Percentiles rank a stretch among this genome's conserved stretches.
Conservation (phyloP, 129 eudicot genomes). For the Flaveria robusta region DNA sequence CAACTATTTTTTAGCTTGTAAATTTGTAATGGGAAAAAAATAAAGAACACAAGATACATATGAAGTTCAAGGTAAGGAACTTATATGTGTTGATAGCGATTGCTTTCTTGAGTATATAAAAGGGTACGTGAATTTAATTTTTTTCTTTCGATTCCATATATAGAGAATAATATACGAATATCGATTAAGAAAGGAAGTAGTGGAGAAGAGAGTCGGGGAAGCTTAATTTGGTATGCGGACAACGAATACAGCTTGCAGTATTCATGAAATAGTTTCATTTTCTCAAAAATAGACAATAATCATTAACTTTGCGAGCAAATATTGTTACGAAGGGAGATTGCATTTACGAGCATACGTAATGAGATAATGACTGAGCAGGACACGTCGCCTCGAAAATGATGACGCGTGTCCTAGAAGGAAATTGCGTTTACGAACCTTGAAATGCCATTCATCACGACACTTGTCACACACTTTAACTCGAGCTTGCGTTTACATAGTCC, state of each 20-base stretch:
- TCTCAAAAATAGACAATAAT: constrained; percentile 24
- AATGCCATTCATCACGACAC: constrained; percentile 1
- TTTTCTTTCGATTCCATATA: constrained; percentile 15
- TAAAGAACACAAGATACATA: constrained; percentile 8
- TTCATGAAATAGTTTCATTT: constrained; percentile 28
- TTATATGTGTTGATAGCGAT: constrained; percentile 15
- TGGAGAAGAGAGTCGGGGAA: constrained; percentile 31
- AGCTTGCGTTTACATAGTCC: background rate
- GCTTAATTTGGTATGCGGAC: constrained; percentile 43
- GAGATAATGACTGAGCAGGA: constrained; percentile 17
- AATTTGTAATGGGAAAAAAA: constrained; percentile 17
- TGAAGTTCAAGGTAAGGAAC: background rate
- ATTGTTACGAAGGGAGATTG: constrained; percentile 31
- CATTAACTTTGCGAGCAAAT: constrained; percentile 28
- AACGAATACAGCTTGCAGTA: constrained; percentile 42
- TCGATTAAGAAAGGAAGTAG: constrained; percentile 22
- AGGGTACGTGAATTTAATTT: constrained; percentile 30
- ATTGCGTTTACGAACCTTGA: constrained; percentile 15
- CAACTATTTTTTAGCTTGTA: background rate
- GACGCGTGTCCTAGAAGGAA: constrained; percentile 32
- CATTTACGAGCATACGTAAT: constrained; percentile 26
- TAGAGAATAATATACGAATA: constrained; percentile 26
- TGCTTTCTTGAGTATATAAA: constrained; percentile 24
- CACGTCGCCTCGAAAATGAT: constrained; percentile 15
- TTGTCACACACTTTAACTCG: background rate